These are phyloP conservation scores for Entomortierella chlamydospora DNA, from an alignment of 192 early-diverging fungal species.

Conservation along the genomic window DNA sequence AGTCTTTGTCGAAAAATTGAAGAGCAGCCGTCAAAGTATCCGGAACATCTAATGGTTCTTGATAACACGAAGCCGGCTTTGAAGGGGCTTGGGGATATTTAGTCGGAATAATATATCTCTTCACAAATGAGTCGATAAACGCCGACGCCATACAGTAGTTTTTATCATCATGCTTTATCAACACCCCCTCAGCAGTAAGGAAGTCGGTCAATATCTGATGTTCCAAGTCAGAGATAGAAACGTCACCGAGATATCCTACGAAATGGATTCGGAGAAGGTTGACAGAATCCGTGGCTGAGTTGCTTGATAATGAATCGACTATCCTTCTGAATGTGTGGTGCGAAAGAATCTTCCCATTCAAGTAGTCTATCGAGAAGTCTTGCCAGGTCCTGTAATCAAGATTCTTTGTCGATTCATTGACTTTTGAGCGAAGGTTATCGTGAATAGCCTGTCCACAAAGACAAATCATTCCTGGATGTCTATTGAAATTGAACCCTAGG, in stretches of 20 bases:
- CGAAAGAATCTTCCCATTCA: neutral
- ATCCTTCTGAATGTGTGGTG: neutral
- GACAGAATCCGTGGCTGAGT: neutral
- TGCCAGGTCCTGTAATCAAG: neutral
- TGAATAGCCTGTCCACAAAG: neutral
- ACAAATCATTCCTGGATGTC: neutral
- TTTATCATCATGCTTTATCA: neutral
- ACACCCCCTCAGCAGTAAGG: neutral
- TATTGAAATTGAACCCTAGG: neutral
- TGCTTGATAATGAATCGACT: neutral
- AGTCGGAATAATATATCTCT: too few relatives aligned
- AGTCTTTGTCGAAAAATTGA: neutral
- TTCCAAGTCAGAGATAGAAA: neutral
- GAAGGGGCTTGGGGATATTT: neutral
- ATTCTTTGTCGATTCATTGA: neutral
- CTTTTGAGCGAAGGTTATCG: neutral
- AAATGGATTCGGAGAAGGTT: neutral
- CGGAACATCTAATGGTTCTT: neutral
- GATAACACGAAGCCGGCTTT: neutral
- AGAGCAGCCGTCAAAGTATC: neutral
- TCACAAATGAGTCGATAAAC: neutral
- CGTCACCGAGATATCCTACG: neutral
- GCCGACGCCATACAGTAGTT: conserved; percentile 1
- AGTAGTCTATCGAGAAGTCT: neutral
- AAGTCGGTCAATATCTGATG: neutral